Conservation (phyloP, 2,329 filamentous ascomycete species). For the Cladosporium sp. region DNA sequence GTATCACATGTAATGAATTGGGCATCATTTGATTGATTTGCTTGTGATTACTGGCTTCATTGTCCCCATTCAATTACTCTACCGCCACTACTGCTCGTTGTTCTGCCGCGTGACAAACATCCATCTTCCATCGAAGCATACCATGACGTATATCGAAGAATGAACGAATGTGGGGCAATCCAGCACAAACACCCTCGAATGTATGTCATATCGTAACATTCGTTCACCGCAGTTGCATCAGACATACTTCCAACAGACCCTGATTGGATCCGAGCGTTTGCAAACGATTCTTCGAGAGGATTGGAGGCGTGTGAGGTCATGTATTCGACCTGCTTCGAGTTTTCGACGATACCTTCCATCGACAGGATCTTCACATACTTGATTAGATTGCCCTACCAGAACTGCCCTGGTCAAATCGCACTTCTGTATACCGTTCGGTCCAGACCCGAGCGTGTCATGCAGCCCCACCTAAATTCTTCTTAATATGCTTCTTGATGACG, state of each 20-base stretch:
- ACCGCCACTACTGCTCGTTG: background rate
- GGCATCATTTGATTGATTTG: background rate
- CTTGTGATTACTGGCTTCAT: background rate
- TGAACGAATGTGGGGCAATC: too few species aligned
- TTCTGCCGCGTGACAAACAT: background rate
- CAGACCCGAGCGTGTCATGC: background rate
- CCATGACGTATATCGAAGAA: conserved; percentile 4
- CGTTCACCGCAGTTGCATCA: background rate
- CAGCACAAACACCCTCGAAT: background rate
- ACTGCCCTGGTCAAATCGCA: conserved; percentile 3
- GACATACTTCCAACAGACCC: too few species aligned
- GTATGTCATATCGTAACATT: background rate
- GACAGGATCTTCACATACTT: conserved; percentile 10
- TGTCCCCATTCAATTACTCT: background rate
- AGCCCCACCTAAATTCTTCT: conserved; percentile 1
- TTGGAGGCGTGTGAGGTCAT: conserved; percentile 4
- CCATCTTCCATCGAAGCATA: background rate
- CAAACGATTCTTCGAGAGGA: background rate
- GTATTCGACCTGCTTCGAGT: conserved; percentile 7
- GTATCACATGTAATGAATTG: conserved; percentile 3
- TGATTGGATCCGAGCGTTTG: too few species aligned
- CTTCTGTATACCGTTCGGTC: conserved; percentile 1
- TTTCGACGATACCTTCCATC: background rate
- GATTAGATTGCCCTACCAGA: background rate
- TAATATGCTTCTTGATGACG: too few species aligned